Conservation (phyloP, 2,329 filamentous ascomycete species). For the Rhytidhysteron rufulum region DNA sequence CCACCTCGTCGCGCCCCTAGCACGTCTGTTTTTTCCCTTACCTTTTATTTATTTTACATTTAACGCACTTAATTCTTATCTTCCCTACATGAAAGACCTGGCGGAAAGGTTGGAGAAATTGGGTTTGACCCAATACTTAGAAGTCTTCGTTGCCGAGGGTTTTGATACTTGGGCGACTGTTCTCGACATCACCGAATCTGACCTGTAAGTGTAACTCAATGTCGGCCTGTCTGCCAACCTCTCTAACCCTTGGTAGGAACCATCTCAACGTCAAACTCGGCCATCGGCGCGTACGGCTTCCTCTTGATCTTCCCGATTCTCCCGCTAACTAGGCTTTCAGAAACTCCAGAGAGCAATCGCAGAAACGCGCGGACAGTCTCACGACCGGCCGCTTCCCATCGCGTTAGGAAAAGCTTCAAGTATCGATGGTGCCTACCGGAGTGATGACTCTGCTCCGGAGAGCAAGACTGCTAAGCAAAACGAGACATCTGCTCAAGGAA, state of each 20-base stretch:
- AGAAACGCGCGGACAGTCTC: slow-evolving; percentile 58
- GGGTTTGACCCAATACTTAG: slow-evolving; percentile 73
- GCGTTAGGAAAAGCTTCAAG: slow-evolving; percentile 45
- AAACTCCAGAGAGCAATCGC: slow-evolving; percentile 82
- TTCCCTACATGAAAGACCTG: slow-evolving; percentile 63
- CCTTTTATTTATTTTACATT: background rate
- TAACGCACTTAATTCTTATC: background rate
- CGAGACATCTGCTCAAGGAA: slow-evolving; percentile 36
- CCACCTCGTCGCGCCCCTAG: background rate
- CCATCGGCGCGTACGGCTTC: slow-evolving; percentile 65
- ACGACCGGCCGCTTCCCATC: slow-evolving; percentile 33
- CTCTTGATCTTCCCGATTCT: background rate
- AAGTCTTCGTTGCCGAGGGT: slow-evolving; percentile 69
- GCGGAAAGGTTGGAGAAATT: slow-evolving; percentile 66
- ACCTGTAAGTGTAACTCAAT: slow-evolving; percentile 67
- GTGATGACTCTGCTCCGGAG: slow-evolving; percentile 51
- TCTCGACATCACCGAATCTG: slow-evolving; percentile 78
- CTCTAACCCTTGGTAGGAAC: slow-evolving; percentile 49
- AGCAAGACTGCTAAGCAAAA: slow-evolving; percentile 40
- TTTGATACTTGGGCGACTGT: slow-evolving; percentile 85
- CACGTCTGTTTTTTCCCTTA: background rate
- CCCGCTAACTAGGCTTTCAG: too few relatives aligned
- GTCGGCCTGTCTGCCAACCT: too few relatives aligned
- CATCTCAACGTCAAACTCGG: slow-evolving; percentile 73
- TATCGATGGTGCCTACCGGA: slow-evolving; percentile 54